phyloP scores from a whole-genome alignment of 768 basidiomycete species.

The Lactarius trivialis region DNA sequence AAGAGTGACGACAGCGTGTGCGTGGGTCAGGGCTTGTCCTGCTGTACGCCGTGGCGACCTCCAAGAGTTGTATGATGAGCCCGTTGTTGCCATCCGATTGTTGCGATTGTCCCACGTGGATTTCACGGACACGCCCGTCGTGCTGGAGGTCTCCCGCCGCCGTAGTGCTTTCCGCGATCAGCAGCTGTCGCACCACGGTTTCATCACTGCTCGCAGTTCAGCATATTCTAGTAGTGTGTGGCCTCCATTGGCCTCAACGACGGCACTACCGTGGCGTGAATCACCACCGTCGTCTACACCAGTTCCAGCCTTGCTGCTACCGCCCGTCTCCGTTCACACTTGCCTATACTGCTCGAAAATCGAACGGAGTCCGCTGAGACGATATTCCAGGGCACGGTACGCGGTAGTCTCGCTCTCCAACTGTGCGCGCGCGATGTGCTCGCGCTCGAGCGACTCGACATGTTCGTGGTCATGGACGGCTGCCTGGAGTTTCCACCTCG shows the following conservation, averaged over 20 bases:
- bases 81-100: slow-evolving; percentile 50
- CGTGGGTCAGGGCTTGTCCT: slow-evolving; percentile 53
- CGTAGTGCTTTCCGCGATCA: slow-evolving; percentile 36
- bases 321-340: slow-evolving; percentile 30
- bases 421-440: slow-evolving; percentile 53
- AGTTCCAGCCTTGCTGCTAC: too few relatives aligned
- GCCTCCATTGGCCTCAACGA: too few relatives aligned
- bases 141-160: slow-evolving; percentile 39
- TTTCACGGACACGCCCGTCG: slow-evolving; percentile 30
- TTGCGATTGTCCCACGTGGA: slow-evolving; percentile 40
- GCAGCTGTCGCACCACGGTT: slow-evolving; percentile 61
- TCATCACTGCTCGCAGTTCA: too few relatives aligned
- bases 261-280: too few relatives aligned
- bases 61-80: slow-evolving; percentile 68
- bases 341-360: slow-evolving; percentile 50
- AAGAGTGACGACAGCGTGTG: slow-evolving; percentile 42
- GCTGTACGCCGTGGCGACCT: slow-evolving; percentile 72
- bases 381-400: slow-evolving; percentile 54
- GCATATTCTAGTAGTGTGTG: too few relatives aligned
- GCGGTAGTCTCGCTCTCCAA: slow-evolving; percentile 54
- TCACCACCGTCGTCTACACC: too few relatives aligned
- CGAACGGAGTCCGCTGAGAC: slow-evolving; percentile 47
- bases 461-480: slow-evolving; percentile 44
- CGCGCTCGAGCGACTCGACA: slow-evolving; percentile 51
- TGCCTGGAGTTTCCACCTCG: slow-evolving; percentile 23